Percentiles rank a stretch among this genome's conserved stretches.
Evolutionary conservation across 202 grass and related monocot species (phyloP).

Genomic region (Zoysia matrella): DNA sequence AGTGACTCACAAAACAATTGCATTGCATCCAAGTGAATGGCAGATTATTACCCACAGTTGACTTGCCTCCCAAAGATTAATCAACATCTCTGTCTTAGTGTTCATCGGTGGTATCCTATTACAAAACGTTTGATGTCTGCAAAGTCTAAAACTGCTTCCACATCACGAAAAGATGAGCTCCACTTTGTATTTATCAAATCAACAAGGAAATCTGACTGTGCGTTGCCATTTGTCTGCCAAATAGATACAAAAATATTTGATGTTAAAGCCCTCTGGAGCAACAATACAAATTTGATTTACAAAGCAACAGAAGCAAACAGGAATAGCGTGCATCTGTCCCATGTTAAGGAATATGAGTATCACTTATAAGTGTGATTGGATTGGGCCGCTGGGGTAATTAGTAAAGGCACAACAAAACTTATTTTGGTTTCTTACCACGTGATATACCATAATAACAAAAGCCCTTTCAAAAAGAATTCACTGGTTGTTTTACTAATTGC

Average conservation of each 20-base stretch:
- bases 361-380: not conserved
- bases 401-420: not conserved
- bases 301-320: constrained; percentile 33
- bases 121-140: constrained; percentile 80
- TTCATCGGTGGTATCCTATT: constrained; percentile 69
- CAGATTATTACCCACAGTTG: constrained; percentile 41
- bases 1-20: not conserved
- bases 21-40: constrained; percentile 31
- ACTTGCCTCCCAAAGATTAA: constrained; percentile 29
- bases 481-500: constrained; percentile 1
- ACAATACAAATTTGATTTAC: constrained; percentile 27
- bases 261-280: constrained; percentile 16
- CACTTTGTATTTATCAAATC: constrained; percentile 66
- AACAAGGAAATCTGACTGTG: constrained; percentile 76
- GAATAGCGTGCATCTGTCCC: constrained; percentile 1
- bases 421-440: not conserved
- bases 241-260: constrained; percentile 21
- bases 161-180: constrained; percentile 54
- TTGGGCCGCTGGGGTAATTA: not conserved
- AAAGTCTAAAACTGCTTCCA: constrained; percentile 73
- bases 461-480: constrained; percentile 16
- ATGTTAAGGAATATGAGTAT: not conserved
- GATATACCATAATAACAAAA: constrained; percentile 9
- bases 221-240: constrained; percentile 84
- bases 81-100: not conserved